These are phyloP conservation scores for Pycnococcus provasolii DNA, from an alignment of 139 green algal species.

Conservation along the genomic window DNA sequence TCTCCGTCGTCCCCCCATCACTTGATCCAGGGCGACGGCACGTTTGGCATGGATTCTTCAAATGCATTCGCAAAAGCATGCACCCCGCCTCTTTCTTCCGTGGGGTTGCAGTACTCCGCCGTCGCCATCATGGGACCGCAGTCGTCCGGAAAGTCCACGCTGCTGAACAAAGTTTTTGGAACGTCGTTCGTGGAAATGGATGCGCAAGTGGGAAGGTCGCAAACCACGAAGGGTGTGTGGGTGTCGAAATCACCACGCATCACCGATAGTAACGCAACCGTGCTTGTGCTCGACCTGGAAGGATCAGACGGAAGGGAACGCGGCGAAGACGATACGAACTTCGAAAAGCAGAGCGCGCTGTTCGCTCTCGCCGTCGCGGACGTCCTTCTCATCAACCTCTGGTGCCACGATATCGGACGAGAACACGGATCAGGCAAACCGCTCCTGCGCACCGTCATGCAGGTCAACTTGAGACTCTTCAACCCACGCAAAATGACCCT, in stretches of 20 bases:
- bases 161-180: slow-evolving; percentile 50
- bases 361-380: slow-evolving; percentile 91
- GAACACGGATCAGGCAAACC: slow-evolving; percentile 90
- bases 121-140: slow-evolving; percentile 97
- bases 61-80: not conserved
- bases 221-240: slow-evolving; percentile 61
- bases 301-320: slow-evolving; percentile 56
- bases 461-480: slow-evolving; percentile 98
- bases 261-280: slow-evolving; percentile 24
- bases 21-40: no score
- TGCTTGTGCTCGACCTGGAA: slow-evolving; percentile 91
- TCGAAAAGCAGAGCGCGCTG: slow-evolving; percentile 89
- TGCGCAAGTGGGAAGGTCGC: slow-evolving; percentile 60
- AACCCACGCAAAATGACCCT: slow-evolving; percentile 61
- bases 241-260: slow-evolving; percentile 14
- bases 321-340: slow-evolving; percentile 95
- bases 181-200: slow-evolving; percentile 94
- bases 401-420: slow-evolving; percentile 93
- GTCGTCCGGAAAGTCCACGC: slow-evolving; percentile 54
- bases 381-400: slow-evolving; percentile 95
- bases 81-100: not conserved
- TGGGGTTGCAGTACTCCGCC: slow-evolving; percentile 58
- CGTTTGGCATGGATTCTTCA: no score
- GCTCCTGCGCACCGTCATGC: slow-evolving; percentile 87
- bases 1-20: no score